Conservation (phyloP, 2,329 filamentous ascomycete species). For the Claviceps sp. region DNA sequence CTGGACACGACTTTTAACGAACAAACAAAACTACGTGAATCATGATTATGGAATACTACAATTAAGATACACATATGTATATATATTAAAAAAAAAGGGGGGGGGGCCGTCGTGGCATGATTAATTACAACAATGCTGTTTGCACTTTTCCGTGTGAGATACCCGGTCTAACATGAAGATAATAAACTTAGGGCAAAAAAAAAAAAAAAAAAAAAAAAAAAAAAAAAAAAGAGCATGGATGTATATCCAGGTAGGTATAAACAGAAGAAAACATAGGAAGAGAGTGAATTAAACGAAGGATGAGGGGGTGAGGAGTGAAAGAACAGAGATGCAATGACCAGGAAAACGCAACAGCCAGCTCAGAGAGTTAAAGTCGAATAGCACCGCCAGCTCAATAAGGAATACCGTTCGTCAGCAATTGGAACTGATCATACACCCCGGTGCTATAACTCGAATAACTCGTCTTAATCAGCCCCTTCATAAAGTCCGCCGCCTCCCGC, state of each 20-base stretch:
- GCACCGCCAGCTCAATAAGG: slow-evolving; percentile 51
- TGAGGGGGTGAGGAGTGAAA: no score
- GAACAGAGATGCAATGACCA: no score
- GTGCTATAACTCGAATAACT: slow-evolving; percentile 87
- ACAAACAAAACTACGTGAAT: neutral
- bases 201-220: neutral
- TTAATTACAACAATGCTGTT: neutral
- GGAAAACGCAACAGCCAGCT: no score
- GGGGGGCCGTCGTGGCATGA: neutral
- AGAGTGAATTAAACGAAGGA: no score
- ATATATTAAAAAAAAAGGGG: neutral
- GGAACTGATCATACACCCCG: slow-evolving; percentile 94
- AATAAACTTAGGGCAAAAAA: neutral
- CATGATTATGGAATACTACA: neutral
- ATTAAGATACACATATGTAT: neutral
- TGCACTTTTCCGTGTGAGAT: neutral
- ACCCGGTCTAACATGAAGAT: neutral
- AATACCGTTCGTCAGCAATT: slow-evolving; percentile 92
- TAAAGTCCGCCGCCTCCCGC: slow-evolving; percentile 86
- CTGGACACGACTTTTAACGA: no score
- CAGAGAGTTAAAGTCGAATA: no score
- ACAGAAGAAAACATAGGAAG: no score
- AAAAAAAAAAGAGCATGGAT: no score
- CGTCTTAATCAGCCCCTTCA: slow-evolving; percentile 78
- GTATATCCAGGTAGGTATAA: no score